Evolutionary conservation across 495 filamentous ascomycete genomes (phyloP).

Genomic region (Trichocladium antarcticum): DNA sequence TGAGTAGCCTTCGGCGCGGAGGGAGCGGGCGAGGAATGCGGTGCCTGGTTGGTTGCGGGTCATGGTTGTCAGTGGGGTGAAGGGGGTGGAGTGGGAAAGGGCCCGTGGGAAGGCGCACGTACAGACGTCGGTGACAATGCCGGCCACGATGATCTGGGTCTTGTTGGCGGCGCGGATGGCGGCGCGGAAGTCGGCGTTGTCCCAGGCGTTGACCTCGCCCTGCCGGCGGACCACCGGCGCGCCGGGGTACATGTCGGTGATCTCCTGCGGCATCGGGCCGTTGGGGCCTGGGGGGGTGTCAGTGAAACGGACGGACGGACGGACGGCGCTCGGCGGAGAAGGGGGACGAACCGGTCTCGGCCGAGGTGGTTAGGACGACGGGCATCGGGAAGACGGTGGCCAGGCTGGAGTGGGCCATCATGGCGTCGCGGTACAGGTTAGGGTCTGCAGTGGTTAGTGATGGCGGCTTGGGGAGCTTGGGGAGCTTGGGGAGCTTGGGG

Average conservation of each 20-base stretch:
- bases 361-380: slow-evolving; percentile 58
- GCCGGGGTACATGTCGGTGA: slow-evolving; percentile 54
- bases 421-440: slow-evolving; percentile 52
- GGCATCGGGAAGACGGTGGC: slow-evolving; percentile 58
- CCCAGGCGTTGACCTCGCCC: slow-evolving; percentile 74
- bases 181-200: slow-evolving; percentile 57
- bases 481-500: too few species aligned
- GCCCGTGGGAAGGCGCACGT: slow-evolving; percentile 21
- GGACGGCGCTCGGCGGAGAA: too few species aligned
- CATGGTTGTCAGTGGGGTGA: neutral
- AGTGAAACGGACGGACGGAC: neutral
- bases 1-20: slow-evolving; percentile 60
- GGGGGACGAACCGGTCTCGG: slow-evolving; percentile 37
- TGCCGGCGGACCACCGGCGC: slow-evolving; percentile 56
- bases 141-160: slow-evolving; percentile 61
- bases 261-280: slow-evolving; percentile 59
- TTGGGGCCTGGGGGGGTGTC: slow-evolving; percentile 43
- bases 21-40: slow-evolving; percentile 60
- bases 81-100: too few species aligned
- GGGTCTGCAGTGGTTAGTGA: slow-evolving; percentile 25
- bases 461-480: neutral
- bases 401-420: slow-evolving; percentile 57
- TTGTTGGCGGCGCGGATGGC: slow-evolving; percentile 55
- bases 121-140: slow-evolving; percentile 71
- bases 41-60: slow-evolving; percentile 36